phyloP scores from a whole-genome alignment of 192 early-diverging fungal genomes.

The Dimargaris verticillata region DNA sequence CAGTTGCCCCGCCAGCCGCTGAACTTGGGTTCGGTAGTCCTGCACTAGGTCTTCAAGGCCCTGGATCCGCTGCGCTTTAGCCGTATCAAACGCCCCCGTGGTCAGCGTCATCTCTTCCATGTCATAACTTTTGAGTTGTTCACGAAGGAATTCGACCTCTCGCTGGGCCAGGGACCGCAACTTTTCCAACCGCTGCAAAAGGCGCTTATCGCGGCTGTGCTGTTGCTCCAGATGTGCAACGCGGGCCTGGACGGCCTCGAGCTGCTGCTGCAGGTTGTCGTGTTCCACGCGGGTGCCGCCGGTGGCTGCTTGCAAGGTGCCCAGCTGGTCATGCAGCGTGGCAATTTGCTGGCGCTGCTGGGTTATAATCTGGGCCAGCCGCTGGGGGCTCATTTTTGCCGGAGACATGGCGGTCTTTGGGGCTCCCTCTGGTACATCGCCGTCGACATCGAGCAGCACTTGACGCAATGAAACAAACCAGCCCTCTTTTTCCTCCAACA shows the following conservation, averaged over 20 bases:
- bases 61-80: constrained; percentile 37
- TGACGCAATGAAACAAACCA: constrained; percentile 25
- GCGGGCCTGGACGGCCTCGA: constrained; percentile 3
- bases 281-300: constrained; percentile 18
- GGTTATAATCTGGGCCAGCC: constrained; percentile 17
- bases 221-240: constrained; percentile 12
- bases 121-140: constrained; percentile 39
- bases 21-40: constrained; percentile 17
- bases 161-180: constrained; percentile 35
- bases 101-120: constrained; percentile 20
- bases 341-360: constrained; percentile 27
- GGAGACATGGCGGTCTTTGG: constrained; percentile 12
- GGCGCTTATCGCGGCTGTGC: constrained; percentile 15
- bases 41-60: constrained; percentile 45
- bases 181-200: constrained; percentile 22
- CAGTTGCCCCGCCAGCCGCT: constrained; percentile 13
- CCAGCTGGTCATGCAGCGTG: constrained; percentile 20
- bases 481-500: constrained; percentile 34
- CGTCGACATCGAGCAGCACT: not conserved
- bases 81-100: constrained; percentile 34
- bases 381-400: not conserved
- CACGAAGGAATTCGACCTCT: constrained; percentile 42
- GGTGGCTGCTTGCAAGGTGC: constrained; percentile 19
- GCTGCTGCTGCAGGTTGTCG: constrained; percentile 14
- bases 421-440: not conserved